Conservation (phyloP, 164 flowering plant species). For the Sedum album region DNA sequence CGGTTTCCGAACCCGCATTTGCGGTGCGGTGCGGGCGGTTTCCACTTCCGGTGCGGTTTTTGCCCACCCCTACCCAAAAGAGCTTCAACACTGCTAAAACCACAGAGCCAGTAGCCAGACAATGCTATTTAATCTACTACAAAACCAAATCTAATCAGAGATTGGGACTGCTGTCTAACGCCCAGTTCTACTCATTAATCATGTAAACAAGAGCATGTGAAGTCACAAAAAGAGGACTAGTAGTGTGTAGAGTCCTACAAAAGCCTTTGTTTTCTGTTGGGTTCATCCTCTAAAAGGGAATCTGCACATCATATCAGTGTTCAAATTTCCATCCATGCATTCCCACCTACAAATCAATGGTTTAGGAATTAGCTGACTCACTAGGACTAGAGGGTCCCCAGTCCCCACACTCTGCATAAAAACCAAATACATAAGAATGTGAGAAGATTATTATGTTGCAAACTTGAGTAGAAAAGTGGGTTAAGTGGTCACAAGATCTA, state of each 20-base stretch:
- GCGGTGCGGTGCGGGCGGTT: no score
- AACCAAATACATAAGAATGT: not conserved
- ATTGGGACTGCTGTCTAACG: not conserved
- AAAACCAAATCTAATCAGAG: not conserved
- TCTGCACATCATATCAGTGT: not conserved
- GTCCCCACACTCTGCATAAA: not conserved
- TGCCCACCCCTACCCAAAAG: not conserved
- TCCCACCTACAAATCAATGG: not conserved
- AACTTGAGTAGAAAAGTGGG: slow-evolving; percentile 17
- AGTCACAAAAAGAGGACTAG: not conserved
- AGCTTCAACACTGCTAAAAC: not conserved
- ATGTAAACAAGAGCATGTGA: slow-evolving; percentile 5
- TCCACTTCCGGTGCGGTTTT: no score
- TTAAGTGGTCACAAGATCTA: slow-evolving; percentile 44
- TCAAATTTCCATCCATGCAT: not conserved
- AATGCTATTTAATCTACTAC: not conserved
- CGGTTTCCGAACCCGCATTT: no score
- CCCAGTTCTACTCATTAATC: not conserved
- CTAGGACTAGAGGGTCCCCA: not conserved
- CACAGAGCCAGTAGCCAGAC: not conserved
- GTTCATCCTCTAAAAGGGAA: not conserved
- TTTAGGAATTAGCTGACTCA: not conserved
- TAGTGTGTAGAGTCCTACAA: not conserved
- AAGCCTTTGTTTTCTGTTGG: not conserved
- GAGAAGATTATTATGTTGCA: not conserved